Evolutionary conservation across 495 filamentous ascomycete species (phyloP), one percentile per base, ranked within the genome.

Genomic region (Staphylotrichum tortipilum): DNA sequence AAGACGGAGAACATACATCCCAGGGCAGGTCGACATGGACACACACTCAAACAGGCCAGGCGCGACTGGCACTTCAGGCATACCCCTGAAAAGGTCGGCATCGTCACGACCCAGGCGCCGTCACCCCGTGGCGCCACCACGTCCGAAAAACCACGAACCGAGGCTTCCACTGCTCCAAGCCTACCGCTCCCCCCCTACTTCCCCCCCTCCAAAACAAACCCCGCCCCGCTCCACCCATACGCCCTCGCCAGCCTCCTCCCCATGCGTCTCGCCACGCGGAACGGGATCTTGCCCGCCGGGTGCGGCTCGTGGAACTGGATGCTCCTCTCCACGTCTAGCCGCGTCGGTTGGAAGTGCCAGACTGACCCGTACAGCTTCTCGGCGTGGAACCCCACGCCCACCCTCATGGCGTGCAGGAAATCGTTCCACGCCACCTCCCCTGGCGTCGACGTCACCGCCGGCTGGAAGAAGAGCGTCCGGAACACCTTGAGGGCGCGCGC

Each of bases 241-340:
- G 48, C 44, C 17, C 58, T 44, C 17, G 8, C 28, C 39, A 61
- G 18, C 18, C 58, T 26, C 37, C 54, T 45, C 1, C 58, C 58
- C 12, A 48, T 39, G 0, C 55, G 29, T 15, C 58, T 34, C 7
- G 58, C 58, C 17, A 47, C 35, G 8, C 10, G 21, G 10, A 60
- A 57, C 18, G 67, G 63, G n/a, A 81, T 68, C 61, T 78, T 80
- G 9, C 34, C 42, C 4, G 18, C 22, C 2, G 60, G 57, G 26
- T 78, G 68, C 17, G 78, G 78, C 55, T 80, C 73, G 35, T 78
- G 71, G 51, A 79, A 75, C 36, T 70, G 66, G 17, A 80, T 75
- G 31, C 57, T 62, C 3, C 26, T 5, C 2, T 28, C 26, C 26
- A 28, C 26, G 26, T 28, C 26, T 10, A 28, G 26, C 26, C 6